Evolutionary conservation across 192 early-diverging fungal genomes (phyloP).

Genomic region (Gigaspora rosea): DNA sequence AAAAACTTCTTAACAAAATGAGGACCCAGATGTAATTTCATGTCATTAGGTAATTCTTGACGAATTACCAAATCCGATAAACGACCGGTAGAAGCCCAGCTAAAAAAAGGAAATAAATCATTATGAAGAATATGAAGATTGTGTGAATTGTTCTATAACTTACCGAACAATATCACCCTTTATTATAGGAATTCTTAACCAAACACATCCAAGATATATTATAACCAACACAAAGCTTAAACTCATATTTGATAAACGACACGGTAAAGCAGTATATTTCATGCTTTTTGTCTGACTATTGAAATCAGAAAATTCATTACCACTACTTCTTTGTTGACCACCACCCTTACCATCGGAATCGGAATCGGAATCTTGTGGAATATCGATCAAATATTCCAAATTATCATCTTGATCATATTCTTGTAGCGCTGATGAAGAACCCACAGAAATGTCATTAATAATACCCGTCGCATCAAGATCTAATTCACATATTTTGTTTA

Average conservation of each 20-base stretch:
- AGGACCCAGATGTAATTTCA: conserved; percentile 15
- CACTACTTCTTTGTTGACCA: background rate
- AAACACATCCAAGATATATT: conserved; percentile 20
- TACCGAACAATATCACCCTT: conserved; percentile 15
- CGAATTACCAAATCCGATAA: background rate
- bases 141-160: background rate
- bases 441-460: background rate
- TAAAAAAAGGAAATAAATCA: background rate
- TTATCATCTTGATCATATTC: conserved; percentile 22
- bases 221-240: background rate
- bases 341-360: background rate
- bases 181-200: conserved; percentile 25
- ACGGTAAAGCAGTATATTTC: background rate
- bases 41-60: background rate
- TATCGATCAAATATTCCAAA: background rate
- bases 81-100: background rate
- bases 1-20: background rate
- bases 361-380: background rate
- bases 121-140: background rate
- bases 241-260: background rate
- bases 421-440: background rate
- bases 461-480: background rate
- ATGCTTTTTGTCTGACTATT: background rate
- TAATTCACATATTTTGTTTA: conserved; percentile 10
- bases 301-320: background rate